Evolutionary conservation across 495 filamentous ascomycete genomes (phyloP), one percentile per base, ranked within the genome.

Genomic region (Xylaria venustula): DNA sequence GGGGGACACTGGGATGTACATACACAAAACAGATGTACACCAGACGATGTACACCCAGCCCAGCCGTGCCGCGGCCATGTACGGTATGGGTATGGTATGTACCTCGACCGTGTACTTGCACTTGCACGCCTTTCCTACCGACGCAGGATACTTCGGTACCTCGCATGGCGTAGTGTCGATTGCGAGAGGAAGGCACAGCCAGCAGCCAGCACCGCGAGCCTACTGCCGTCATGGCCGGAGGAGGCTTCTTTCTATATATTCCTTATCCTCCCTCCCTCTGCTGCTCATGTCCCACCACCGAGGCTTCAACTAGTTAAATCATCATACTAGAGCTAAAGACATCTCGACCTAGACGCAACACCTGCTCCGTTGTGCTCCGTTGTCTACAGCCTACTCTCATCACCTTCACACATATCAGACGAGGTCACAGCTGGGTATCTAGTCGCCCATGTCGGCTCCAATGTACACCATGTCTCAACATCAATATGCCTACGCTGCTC

Each of bases 401-500:
- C 42, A n/a, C 5, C 28, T 15, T 47, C 19, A 8, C 7, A 5
- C 5, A 40, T 20, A 22, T 48, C 60, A 28, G 17, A 36, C 3
- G 20, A 44, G n/a, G 15, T 34, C n/a, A 20, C 25, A 47, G 11
- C 54, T 32, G 7, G 40, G 26, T 61, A n/a, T n/a, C n/a, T n/a
- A 14, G 28, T 53, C 55, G 44, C 45, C 26, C 55, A 58, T 54
- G 49, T 63, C 61, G 48, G 37, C 54, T 42, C 56, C 64, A 19
- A 81, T 81, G 77, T 79, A 75, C 66, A 57, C 73, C 54, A 77
- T 79, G 73, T 65, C 75, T 5, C 74, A 79, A 55, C 77, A 77
- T 52, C 70, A 73, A 65, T 80, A 78, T 32, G 54, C 65, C 65
- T 79, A 81, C 60, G 61, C 72, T 54, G 68, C 75, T 28, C 67